Evolutionary conservation across 1,139 yeast genomes (phyloP), one percentile per base, ranked within the genome.

Genomic region (Candida albicans): DNA sequence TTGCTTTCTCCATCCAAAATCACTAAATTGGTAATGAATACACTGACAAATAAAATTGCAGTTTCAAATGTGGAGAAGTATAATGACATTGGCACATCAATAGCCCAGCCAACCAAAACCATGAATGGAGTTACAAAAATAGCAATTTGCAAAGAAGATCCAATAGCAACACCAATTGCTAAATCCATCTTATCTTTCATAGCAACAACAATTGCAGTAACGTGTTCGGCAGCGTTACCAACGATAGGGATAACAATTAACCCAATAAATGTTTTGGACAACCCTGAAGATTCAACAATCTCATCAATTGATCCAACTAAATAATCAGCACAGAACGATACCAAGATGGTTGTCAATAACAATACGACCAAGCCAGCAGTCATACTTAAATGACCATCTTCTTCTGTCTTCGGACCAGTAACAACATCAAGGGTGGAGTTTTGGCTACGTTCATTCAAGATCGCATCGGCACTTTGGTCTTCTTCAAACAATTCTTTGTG

Each of bases 221-320:
- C 98, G 64, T 93, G 99, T 67, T 93, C 99, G 11, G 99, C 98
- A 2, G 99, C 99, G 58, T 93, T 93, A 46, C 99, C 99, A 27
- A 93, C 98, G 51, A 95, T 91, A 39, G 99, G 99, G 50, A 93
- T 84, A 40, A 93, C 82, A 55, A 93, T 86, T 53, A 93, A 75
- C 64, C 99, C 99, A 56, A 93, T 89, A 59, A 93, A 93, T 0
- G 98, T 91, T 75, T 91, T 93, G 40, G 96, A 87, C 51, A 93
- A 74, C 3, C 96, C 96, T 2, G 96, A 81, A 34, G 81, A 69
- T 49, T 73, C 87, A 33, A 93, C 99, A 51, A 93, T 82, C 48
- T 79, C 84, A 67, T 93, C 98, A 56, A 93, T 93, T 27, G 96
- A 84, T 31, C 91, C 95, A 45, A 93, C 99, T 53, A 93, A 77